Base-by-base conservation (phyloP, 805 yeast genomes). In the Candida ponderosae region DNA sequence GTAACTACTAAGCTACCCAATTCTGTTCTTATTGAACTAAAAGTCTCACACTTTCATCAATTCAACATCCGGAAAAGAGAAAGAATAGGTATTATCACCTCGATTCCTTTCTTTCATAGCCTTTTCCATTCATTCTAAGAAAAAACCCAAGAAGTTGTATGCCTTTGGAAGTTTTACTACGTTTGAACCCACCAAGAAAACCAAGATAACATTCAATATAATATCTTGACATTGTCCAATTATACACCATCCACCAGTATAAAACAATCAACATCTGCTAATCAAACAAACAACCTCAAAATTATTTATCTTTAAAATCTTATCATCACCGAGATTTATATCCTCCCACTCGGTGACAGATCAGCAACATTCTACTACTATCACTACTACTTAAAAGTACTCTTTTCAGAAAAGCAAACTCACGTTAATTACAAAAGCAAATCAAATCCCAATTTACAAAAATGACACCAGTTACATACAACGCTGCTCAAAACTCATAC, bases 401-500 rank as follows among this genome's bases (percentile, higher is more conserved):
- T 8, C 7, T 10, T 21, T 21, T 8, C 7, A 7, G 10, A 8
- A 21, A 21, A 21, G 23, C 23, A 21, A 21, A 21, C 23, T 7
- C 6, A 21, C 23, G 9, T 21, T 21, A 32, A 20, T 32, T 15
- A 32, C 18, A 28, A 20, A 17, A 28, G 13, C 18, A 18, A 32
- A 27, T 17, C 15, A 24, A 35, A 31, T 18, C n/a, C n/a, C n/a
- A n/a, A n/a, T n/a, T n/a, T n/a, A 23, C 31, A 5, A n/a, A 21
- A 24, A 50, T 49, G 51, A 54, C 65, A 43, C 65, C 66, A 30
- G 48, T 63, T 30, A 52, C 57, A n/a, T 52, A 47, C 40, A 46
- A 56, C 37, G 61, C 56, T 21, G 53, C 57, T 17, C 62, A 64
- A 39, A 72, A 68, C 49, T 55, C 71, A 17, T 78, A 70, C 54